phyloP scores from a whole-genome alignment of 805 yeast species.

The Candida methanosorbosa region DNA sequence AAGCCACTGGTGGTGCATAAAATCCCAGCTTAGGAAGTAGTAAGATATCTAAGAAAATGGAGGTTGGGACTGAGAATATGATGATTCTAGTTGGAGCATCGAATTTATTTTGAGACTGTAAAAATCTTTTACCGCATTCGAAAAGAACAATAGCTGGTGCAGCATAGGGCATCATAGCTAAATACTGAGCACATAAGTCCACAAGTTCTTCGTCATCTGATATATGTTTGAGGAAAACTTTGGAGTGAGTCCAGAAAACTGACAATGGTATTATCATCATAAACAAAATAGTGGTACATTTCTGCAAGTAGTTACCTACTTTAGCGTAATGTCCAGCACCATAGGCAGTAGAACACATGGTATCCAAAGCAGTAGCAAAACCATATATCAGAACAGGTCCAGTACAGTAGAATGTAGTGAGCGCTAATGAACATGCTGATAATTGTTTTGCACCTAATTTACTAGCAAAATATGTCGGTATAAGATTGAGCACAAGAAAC shows the following conservation, averaged over 20 bases:
- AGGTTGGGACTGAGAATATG: constrained; percentile 59
- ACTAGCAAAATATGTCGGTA: constrained; percentile 65
- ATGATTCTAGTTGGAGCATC: constrained; percentile 67
- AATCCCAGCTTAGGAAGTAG: constrained; percentile 60
- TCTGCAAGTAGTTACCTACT: constrained; percentile 59
- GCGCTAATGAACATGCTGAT: constrained; percentile 63
- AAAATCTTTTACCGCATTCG: constrained; percentile 63
- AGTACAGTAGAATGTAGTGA: constrained; percentile 67
- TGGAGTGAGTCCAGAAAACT: constrained; percentile 50
- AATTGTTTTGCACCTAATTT: constrained; percentile 56
- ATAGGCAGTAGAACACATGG: constrained; percentile 67
- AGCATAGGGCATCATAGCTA: constrained; percentile 45
- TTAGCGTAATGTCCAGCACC: constrained; percentile 53
- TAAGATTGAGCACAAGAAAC: constrained; percentile 62
- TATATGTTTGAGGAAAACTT: constrained; percentile 29
- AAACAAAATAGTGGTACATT: constrained; percentile 49
- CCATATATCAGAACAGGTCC: constrained; percentile 72
- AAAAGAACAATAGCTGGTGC: constrained; percentile 59
- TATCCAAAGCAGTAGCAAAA: constrained; percentile 64
- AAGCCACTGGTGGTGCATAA: constrained; percentile 65
- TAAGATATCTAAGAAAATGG: constrained; percentile 48
- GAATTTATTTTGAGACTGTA: constrained; percentile 70
- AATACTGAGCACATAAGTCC: constrained; percentile 43
- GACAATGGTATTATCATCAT: constrained; percentile 46
- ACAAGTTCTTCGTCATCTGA: constrained; percentile 34